Evolutionary conservation across 2,329 filamentous ascomycete genomes (phyloP).

Genomic region (Beauveria sp.): DNA sequence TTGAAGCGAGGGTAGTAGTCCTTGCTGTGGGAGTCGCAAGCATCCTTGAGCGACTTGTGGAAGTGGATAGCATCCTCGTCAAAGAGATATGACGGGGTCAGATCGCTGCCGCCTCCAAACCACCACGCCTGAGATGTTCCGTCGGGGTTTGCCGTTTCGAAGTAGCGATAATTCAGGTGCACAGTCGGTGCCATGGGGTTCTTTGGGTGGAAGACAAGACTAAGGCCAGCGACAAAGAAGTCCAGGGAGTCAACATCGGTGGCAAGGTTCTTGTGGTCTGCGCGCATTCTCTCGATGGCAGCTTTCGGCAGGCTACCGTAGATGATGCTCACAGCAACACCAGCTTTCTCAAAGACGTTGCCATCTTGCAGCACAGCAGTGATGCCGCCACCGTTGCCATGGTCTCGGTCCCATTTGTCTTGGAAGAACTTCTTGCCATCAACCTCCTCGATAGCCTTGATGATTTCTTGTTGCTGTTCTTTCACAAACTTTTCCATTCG

Average conservation of each 20-base stretch:
- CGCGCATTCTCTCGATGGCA: slow-evolving; percentile 88
- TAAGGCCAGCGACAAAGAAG: slow-evolving; percentile 92
- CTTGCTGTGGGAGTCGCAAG: slow-evolving; percentile 89
- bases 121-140: slow-evolving; percentile 86
- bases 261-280: slow-evolving; percentile 85
- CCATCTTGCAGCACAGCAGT: slow-evolving; percentile 94
- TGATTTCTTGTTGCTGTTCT: slow-evolving; percentile 82
- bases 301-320: slow-evolving; percentile 83
- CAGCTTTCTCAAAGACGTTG: slow-evolving; percentile 95
- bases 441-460: slow-evolving; percentile 71
- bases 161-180: slow-evolving; percentile 97
- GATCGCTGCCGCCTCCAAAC: slow-evolving; percentile 92
- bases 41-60: slow-evolving; percentile 85
- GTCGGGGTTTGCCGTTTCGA: slow-evolving; percentile 84
- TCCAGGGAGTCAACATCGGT: slow-evolving; percentile 73
- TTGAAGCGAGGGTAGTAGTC: slow-evolving; percentile 92
- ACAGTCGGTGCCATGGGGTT: slow-evolving; percentile 98
- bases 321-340: slow-evolving; percentile 90
- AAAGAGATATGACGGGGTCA: slow-evolving; percentile 90
- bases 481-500: slow-evolving; percentile 97
- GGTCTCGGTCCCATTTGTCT: slow-evolving; percentile 80
- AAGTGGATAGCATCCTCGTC: slow-evolving; percentile 97
- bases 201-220: slow-evolving; percentile 83
- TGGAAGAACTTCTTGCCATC: slow-evolving; percentile 76
- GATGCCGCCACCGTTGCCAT: slow-evolving; percentile 88